Percentiles rank a stretch among this genome's conserved stretches.
phyloP scores from a whole-genome alignment of 2,329 filamentous ascomycete species.

The Penicillium brevicompactum region DNA sequence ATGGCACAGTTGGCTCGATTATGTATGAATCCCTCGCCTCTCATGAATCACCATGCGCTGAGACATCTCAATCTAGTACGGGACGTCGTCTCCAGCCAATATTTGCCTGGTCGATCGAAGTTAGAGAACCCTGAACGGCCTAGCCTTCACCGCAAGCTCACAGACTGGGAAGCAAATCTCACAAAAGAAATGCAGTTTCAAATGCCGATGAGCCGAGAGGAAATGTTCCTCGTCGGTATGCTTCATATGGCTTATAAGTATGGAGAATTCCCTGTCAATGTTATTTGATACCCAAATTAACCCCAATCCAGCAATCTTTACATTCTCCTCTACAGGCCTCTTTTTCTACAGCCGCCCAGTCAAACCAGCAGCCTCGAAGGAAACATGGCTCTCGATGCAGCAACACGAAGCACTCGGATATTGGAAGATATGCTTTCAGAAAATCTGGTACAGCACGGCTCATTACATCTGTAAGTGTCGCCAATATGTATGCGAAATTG shows the following conservation, averaged over 20 bases:
- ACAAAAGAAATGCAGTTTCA: slow-evolving; percentile 38
- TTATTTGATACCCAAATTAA: neutral
- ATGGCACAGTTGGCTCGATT: slow-evolving; percentile 44
- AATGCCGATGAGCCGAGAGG: slow-evolving; percentile 30
- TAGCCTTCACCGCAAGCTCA: slow-evolving; percentile 34
- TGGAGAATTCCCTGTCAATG: neutral
- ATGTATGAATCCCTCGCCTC: slow-evolving; percentile 24
- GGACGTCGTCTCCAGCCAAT: slow-evolving; percentile 42
- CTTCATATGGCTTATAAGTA: slow-evolving; percentile 52
- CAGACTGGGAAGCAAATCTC: slow-evolving; percentile 44
- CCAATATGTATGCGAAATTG: neutral
- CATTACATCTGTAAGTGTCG: slow-evolving; percentile 45
- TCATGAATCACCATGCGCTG: slow-evolving; percentile 4
- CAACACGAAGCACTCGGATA: slow-evolving; percentile 49
- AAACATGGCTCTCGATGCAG: slow-evolving; percentile 48
- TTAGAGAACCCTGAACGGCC: slow-evolving; percentile 25
- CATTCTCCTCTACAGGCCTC: slow-evolving; percentile 49
- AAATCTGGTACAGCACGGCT: slow-evolving; percentile 47
- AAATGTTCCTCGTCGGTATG: slow-evolving; percentile 43
- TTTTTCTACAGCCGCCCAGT: slow-evolving; percentile 39
- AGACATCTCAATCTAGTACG: slow-evolving; percentile 27
- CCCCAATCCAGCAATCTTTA: slow-evolving; percentile 42
- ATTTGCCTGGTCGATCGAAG: slow-evolving; percentile 29
- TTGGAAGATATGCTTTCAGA: slow-evolving; percentile 52
- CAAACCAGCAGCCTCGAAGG: slow-evolving; percentile 36